Percentiles rank a stretch among this genome's conserved stretches.
phyloP scores from a whole-genome alignment of 2,329 filamentous ascomycete species.

The Keithomyces neogunnii region DNA sequence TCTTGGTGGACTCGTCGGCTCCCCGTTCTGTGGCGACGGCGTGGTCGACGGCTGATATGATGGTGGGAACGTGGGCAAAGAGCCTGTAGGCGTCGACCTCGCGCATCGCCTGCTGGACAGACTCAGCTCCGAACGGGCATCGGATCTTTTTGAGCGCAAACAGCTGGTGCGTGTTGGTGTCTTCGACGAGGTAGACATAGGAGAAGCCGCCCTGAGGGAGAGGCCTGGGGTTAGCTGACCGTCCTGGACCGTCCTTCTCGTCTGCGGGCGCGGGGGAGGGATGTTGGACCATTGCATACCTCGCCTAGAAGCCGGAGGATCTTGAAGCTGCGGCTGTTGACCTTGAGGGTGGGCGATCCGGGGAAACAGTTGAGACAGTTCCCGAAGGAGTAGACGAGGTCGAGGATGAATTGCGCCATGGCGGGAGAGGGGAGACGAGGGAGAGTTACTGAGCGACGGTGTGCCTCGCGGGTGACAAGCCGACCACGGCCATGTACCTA shows the following conservation, averaged over 20 bases:
- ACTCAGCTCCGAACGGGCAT: constrained; percentile 95
- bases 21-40: constrained; percentile 67
- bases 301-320: constrained; percentile 89
- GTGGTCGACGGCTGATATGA: constrained; percentile 82
- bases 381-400: constrained; percentile 83
- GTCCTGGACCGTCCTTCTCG: neutral
- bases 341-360: constrained; percentile 84
- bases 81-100: constrained; percentile 96
- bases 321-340: constrained; percentile 93
- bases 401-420: constrained; percentile 80
- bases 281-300: constrained; percentile 36
- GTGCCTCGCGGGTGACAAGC: too few relatives aligned
- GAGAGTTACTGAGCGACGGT: neutral
- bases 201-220: constrained; percentile 77
- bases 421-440: constrained; percentile 1
- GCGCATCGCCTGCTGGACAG: constrained; percentile 86
- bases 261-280: neutral
- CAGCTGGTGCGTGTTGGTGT: constrained; percentile 71
- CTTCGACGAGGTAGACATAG: constrained; percentile 97
- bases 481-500: too few relatives aligned
- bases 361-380: constrained; percentile 97
- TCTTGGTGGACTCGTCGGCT: constrained; percentile 63
- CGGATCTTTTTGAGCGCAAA: constrained; percentile 98
- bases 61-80: constrained; percentile 73
- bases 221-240: neutral